Percentiles rank a stretch among this genome's conserved stretches.
phyloP scores from a whole-genome alignment of 75 land plant species.

The Cryptomeria japonica region DNA sequence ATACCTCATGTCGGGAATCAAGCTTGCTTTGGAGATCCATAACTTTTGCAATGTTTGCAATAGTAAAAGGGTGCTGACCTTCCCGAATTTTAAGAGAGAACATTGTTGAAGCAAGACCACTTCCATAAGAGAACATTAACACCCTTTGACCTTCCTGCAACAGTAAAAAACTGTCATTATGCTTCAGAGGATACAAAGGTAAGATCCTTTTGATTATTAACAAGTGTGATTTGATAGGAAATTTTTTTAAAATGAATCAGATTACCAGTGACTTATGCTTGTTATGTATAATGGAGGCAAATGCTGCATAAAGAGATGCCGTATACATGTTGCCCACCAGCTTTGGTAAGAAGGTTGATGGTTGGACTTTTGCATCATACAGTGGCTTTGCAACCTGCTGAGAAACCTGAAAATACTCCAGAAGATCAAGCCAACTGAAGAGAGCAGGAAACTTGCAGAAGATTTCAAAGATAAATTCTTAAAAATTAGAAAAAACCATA shows the following conservation, averaged over 20 bases:
- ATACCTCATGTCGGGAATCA: slow-evolving; percentile 75
- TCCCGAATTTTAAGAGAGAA: slow-evolving; percentile 73
- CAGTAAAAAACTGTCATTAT: neutral
- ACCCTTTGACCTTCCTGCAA: slow-evolving; percentile 74
- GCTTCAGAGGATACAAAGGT: neutral
- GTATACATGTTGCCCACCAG: slow-evolving; percentile 99
- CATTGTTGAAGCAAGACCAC: slow-evolving; percentile 91
- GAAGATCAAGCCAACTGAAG: slow-evolving; percentile 1
- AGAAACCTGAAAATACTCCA: slow-evolving; percentile 46
- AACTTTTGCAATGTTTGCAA: slow-evolving; percentile 68
- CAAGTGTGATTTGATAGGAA: neutral
- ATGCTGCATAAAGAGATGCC: slow-evolving; percentile 94
- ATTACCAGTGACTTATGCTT: slow-evolving; percentile 46
- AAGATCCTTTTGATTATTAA: neutral
- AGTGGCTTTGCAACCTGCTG: slow-evolving; percentile 86
- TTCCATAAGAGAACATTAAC: slow-evolving; percentile 96
- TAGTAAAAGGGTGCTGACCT: slow-evolving; percentile 63
- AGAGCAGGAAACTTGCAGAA: neutral
- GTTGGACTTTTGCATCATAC: slow-evolving; percentile 85
- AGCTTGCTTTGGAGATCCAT: slow-evolving; percentile 70
- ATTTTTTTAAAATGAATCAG: neutral
- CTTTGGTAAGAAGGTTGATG: slow-evolving; percentile 86
- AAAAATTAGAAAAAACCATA: slow-evolving; percentile 3
- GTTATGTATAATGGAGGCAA: slow-evolving; percentile 83
- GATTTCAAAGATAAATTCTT: neutral